Percentiles rank a stretch among this genome's conserved stretches.
These are phyloP conservation scores for Tuber indicum DNA, from an alignment of 495 filamentous ascomycete species.

Conservation along the genomic window DNA sequence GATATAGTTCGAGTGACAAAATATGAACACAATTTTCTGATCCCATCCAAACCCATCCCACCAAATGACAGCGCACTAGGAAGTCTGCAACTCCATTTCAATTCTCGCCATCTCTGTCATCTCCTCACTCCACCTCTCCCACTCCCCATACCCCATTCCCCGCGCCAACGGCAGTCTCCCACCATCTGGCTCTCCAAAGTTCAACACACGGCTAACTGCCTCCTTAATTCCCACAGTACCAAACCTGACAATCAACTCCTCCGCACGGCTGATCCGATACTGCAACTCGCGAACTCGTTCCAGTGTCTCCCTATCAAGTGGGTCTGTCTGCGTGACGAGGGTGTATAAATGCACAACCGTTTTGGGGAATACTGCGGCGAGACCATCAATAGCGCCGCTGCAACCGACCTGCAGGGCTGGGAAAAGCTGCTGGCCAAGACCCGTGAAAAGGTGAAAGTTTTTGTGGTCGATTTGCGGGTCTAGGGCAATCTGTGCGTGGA, in stretches of 20 bases:
- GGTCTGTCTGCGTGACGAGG: slow-evolving; percentile 43
- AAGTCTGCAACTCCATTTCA: slow-evolving; percentile 40
- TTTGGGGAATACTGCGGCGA: slow-evolving; percentile 58
- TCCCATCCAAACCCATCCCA: not conserved
- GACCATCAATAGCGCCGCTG: slow-evolving; percentile 59
- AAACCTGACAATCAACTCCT: slow-evolving; percentile 54
- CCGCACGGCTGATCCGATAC: slow-evolving; percentile 52
- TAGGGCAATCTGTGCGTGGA: slow-evolving; percentile 55
- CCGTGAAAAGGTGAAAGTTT: slow-evolving; percentile 57
- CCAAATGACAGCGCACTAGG: not conserved
- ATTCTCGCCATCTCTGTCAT: slow-evolving; percentile 44
- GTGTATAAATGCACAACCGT: slow-evolving; percentile 53
- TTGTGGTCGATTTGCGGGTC: slow-evolving; percentile 49
- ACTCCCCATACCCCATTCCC: slow-evolving; percentile 48
- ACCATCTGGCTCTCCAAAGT: slow-evolving; percentile 52
- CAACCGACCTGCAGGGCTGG: slow-evolving; percentile 55
- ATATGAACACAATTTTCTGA: not conserved
- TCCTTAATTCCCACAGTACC: slow-evolving; percentile 59
- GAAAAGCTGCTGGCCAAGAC: slow-evolving; percentile 60
- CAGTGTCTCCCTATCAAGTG: slow-evolving; percentile 40
- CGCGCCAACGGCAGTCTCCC: slow-evolving; percentile 53
- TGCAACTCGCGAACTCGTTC: slow-evolving; percentile 49
- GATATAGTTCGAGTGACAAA: not conserved
- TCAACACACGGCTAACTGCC: slow-evolving; percentile 50
- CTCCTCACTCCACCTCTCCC: slow-evolving; percentile 46